Evolutionary conservation across 2,329 filamentous ascomycete species (phyloP), one percentile per base, ranked within the genome.

Genomic region (Colletotrichum sp.): DNA sequence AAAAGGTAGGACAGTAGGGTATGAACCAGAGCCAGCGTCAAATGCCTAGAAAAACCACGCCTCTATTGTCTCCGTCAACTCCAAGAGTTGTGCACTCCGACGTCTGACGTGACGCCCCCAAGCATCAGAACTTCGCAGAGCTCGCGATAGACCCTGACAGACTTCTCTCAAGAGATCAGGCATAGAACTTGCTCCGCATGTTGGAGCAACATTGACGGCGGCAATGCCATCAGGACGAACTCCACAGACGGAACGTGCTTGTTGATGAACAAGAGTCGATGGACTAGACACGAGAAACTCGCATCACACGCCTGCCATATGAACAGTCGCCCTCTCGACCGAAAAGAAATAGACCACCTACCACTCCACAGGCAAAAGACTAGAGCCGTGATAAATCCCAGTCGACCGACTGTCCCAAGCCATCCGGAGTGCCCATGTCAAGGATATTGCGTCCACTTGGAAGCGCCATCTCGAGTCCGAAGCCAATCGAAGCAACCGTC

Each of bases 211-310:
- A 11, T 3, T 21, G n/a, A 13, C n/a, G 0, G 31, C 31, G 31
- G 18, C n/a, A 12, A 2, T 12, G 18, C 9, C 18, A 43, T 12
- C 38, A 43, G 9, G 38, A 43, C 18, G 11, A 13, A 21, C n/a
- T 21, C 0, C n/a, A 13, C 6, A 21, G n/a, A 47, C 11, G 6
- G 43, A 47, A 47, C n/a, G 1, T 47, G 1, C 43, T 47, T 47
- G 0, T 1, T 13, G 43, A 0, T 21, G 43, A 51, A 1, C n/a
- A 21, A 51, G 43, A 21, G 18, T 21, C 43, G 43, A 51, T 51
- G 43, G 43, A 13, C 43, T 0, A 21, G 43, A 51, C 0, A 21
- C 43, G 2, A 13, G 1, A 2, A 2, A 21, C n/a, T 21, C 12
- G n/a, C 43, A 21, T 21, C n/a, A 13, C n/a, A 51, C 43, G 2